A percentile compares a stretch with the other conserved stretches of the same genome.
phyloP scores from a whole-genome alignment of 225 moss, liverwort and hornwort species.

The Pseudoscleropodium purum region DNA sequence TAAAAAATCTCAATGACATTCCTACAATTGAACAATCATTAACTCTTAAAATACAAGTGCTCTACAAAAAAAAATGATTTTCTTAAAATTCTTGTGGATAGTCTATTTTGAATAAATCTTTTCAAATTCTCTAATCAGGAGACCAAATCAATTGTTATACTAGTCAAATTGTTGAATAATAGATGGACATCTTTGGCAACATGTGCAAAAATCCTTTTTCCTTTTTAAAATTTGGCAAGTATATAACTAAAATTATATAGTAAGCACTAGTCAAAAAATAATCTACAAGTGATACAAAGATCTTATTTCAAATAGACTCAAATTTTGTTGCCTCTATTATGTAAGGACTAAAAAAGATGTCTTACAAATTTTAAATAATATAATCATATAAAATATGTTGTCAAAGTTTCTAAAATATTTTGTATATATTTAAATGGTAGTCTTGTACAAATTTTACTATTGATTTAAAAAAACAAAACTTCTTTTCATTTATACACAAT shows the following conservation, averaged over 20 bases:
- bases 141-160: too few relatives aligned
- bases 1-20: neutral
- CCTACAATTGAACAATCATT: neutral
- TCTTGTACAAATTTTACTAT: neutral
- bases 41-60: neutral
- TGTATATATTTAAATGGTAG: neutral
- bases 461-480: accelerated
- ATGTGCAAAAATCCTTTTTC: too few relatives aligned
- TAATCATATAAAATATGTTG: neutral
- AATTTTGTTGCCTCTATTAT: neutral
- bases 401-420: neutral
- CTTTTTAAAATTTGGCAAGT: too few relatives aligned
- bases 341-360: too few relatives aligned
- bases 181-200: accelerated
- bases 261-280: neutral
- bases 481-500: neutral
- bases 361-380: neutral
- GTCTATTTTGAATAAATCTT: neutral
- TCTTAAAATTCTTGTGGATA: neutral
- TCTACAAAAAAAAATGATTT: neutral
- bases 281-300: neutral
- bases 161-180: too few relatives aligned
- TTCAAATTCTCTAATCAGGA: neutral
- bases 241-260: too few relatives aligned
- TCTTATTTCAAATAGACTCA: neutral